phyloP scores from a whole-genome alignment of 2,329 filamentous ascomycete genomes.

The Teratosphaeriaceae sp. region DNA sequence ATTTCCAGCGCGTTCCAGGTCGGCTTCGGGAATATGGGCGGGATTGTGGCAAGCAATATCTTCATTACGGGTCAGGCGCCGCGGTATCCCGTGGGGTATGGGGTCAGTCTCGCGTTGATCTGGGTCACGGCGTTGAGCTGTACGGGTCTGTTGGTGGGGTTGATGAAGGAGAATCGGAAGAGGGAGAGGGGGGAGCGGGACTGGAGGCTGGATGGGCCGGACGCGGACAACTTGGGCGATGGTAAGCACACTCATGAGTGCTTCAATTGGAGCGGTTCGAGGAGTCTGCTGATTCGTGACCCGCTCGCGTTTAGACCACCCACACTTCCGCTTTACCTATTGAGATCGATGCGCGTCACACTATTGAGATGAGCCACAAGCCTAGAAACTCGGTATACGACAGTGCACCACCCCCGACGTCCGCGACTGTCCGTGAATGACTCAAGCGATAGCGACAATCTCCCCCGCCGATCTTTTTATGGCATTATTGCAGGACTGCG shows the following conservation, averaged over 20 bases:
- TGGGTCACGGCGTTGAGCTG: slow-evolving; percentile 40
- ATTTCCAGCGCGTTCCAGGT: slow-evolving; percentile 49
- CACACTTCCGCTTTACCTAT: slow-evolving; percentile 7
- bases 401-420: no score
- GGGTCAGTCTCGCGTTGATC: slow-evolving; percentile 40
- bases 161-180: slow-evolving; percentile 41
- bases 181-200: slow-evolving; percentile 43
- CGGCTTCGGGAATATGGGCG: slow-evolving; percentile 45
- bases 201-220: slow-evolving; percentile 34
- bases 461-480: no score
- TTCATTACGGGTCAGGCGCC: slow-evolving; percentile 45
- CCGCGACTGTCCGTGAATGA: no score
- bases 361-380: no score
- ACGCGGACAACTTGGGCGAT: slow-evolving; percentile 46
- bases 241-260: no score
- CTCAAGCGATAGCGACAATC: no score
- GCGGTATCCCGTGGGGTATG: slow-evolving; percentile 45
- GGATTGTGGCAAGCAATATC: slow-evolving; percentile 47
- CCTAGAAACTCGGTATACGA: no score
- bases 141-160: slow-evolving; percentile 33
- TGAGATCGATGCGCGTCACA: no score
- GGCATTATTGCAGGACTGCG: no score
- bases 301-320: no score
- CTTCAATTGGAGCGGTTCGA: no score
- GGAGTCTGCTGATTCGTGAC: no score